Evolutionary conservation across 2,329 filamentous ascomycete genomes (phyloP).

Genomic region (Meredithiella fracta): DNA sequence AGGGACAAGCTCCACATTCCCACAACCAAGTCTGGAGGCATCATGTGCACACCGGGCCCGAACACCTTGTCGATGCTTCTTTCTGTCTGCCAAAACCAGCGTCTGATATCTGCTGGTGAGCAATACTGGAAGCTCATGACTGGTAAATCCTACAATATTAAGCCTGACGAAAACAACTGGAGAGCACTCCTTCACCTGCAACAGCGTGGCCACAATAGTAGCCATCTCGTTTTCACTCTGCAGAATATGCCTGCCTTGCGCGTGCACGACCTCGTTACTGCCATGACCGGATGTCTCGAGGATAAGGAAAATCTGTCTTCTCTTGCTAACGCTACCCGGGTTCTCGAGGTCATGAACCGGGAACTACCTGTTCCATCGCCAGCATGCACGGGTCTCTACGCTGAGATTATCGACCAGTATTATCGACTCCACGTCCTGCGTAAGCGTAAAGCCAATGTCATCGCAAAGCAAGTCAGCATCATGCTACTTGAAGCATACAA

Average conservation of each 20-base stretch:
- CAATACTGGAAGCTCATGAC: slow-evolving; percentile 68
- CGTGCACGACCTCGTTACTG: slow-evolving; percentile 9
- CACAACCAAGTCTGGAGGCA: background rate
- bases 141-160: slow-evolving; percentile 34
- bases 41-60: slow-evolving; percentile 24
- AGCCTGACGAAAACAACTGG: slow-evolving; percentile 58
- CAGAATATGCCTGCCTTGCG: slow-evolving; percentile 32
- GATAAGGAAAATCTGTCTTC: slow-evolving; percentile 62
- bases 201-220: slow-evolving; percentile 48
- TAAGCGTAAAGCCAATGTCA: background rate
- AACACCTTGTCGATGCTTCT: slow-evolving; percentile 56
- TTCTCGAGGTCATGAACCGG: slow-evolving; percentile 45
- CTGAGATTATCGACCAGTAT: slow-evolving; percentile 10
- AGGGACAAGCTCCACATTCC: background rate
- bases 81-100: slow-evolving; percentile 42
- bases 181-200: slow-evolving; percentile 51
- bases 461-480: slow-evolving; percentile 1
- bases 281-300: slow-evolving; percentile 36
- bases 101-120: slow-evolving; percentile 43
- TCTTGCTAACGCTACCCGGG: slow-evolving; percentile 44
- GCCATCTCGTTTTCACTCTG: slow-evolving; percentile 43
- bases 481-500: background rate
- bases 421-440: slow-evolving; percentile 6
- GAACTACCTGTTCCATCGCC: slow-evolving; percentile 16
- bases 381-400: slow-evolving; percentile 1